Percentiles rank a stretch among this genome's conserved stretches.
Conservation (phyloP, 306 rosid genomes). For the Crotalaria pallida region DNA sequence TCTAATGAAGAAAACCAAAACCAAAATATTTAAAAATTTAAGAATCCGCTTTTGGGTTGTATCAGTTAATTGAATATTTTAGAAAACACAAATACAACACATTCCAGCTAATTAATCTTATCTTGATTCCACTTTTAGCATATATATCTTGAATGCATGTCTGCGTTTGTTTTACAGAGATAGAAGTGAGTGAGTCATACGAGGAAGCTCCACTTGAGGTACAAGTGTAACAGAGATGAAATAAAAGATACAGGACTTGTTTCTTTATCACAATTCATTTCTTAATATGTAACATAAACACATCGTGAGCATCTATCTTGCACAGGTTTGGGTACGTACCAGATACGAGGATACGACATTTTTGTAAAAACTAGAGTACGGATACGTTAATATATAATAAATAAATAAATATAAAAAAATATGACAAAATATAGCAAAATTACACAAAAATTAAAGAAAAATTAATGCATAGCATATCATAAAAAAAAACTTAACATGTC, state of each 20-base stretch:
- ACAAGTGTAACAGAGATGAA: neutral
- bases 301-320: neutral
- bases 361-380: no score
- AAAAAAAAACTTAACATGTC: no score
- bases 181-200: neutral
- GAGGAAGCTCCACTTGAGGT: neutral
- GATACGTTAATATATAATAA: no score
- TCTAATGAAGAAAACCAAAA: no score
- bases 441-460: no score
- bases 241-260: neutral
- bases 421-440: no score
- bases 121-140: neutral
- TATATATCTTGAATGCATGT: neutral
- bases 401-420: no score
- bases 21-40: no score
- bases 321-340: no score
- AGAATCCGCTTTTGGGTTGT: no score
- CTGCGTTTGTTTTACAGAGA: neutral
- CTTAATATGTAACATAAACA: neutral
- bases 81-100: neutral
- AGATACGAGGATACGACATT: no score
- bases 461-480: no score
- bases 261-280: neutral
- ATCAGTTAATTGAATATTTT: neutral
- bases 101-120: constrained; percentile 6